Conservation (phyloP, 2,329 filamentous ascomycete genomes). For the Penicillium sp. region DNA sequence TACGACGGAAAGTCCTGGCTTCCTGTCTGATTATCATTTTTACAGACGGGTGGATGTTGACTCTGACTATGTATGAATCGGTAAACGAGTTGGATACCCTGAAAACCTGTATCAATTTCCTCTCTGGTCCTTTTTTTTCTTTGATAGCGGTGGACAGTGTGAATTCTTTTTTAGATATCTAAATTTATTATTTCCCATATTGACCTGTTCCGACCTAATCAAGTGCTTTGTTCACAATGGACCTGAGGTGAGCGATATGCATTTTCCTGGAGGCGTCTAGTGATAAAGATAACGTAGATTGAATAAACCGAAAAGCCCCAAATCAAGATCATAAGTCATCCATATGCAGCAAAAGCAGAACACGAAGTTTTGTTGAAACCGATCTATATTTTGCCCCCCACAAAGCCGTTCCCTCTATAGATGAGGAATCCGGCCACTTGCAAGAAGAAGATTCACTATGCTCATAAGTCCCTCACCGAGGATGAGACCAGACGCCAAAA, state of each 20-base stretch:
- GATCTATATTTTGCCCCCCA: neutral
- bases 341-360: neutral
- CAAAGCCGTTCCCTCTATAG: constrained; percentile 46
- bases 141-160: constrained; percentile 7
- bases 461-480: constrained; percentile 89
- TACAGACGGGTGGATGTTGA: constrained; percentile 10
- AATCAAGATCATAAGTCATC: neutral
- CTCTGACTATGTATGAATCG: constrained; percentile 12
- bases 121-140: too few relatives aligned
- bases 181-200: neutral
- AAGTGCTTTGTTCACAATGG: too few relatives aligned
- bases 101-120: constrained; percentile 17
- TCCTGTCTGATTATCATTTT: neutral
- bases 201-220: neutral
- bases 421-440: constrained; percentile 76
- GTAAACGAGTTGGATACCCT: constrained; percentile 22
- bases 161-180: constrained; percentile 16
- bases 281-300: neutral
- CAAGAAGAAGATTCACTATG: constrained; percentile 83
- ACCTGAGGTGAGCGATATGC: neutral
- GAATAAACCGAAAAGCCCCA: neutral
- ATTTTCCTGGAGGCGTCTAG: neutral
- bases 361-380: neutral
- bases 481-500: constrained; percentile 88
- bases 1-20: neutral